Evolutionary conservation across 495 filamentous ascomycete species (phyloP).

Genomic region (Immersiella caudata): DNA sequence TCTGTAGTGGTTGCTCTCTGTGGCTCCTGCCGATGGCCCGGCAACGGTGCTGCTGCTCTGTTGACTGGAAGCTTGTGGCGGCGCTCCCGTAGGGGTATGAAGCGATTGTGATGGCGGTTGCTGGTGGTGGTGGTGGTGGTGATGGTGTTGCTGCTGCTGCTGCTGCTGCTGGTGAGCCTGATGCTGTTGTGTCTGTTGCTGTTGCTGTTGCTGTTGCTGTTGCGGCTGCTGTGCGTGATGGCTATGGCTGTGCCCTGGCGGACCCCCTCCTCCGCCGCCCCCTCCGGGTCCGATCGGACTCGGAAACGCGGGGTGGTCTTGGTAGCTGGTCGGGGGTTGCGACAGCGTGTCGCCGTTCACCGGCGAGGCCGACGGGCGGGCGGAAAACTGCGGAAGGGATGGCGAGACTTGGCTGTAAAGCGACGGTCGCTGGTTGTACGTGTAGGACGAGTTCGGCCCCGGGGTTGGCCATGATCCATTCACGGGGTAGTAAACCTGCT

Average conservation of each 20-base stretch:
- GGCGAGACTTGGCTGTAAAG: constrained; percentile 26
- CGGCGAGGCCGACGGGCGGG: constrained; percentile 41
- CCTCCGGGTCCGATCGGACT: constrained; percentile 38
- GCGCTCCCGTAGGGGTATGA: too few species aligned
- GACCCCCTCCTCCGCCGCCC: constrained; percentile 22
- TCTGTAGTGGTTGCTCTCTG: not conserved
- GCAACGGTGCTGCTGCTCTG: too few species aligned
- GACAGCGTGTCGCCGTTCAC: constrained; percentile 34
- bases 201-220: constrained; percentile 34
- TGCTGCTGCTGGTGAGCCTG: not conserved
- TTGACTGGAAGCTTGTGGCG: too few species aligned
- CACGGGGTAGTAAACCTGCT: constrained; percentile 50
- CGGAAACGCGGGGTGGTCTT: constrained; percentile 36
- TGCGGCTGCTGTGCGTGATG: constrained; percentile 38
- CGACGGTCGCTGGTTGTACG: constrained; percentile 24
- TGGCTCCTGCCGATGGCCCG: not conserved
- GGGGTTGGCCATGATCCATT: constrained; percentile 44
- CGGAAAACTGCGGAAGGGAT: constrained; percentile 24
- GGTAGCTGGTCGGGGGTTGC: constrained; percentile 33
- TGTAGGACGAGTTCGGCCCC: too few species aligned
- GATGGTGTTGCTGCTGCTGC: constrained; percentile 40
- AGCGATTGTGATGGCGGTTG: too few species aligned
- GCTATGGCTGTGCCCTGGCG: not conserved
- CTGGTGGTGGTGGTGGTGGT: too few species aligned
- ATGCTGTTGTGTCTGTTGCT: not conserved